Conservation (phyloP, 1,284 basidiomycete species). For the Fomitopsis palustris region DNA sequence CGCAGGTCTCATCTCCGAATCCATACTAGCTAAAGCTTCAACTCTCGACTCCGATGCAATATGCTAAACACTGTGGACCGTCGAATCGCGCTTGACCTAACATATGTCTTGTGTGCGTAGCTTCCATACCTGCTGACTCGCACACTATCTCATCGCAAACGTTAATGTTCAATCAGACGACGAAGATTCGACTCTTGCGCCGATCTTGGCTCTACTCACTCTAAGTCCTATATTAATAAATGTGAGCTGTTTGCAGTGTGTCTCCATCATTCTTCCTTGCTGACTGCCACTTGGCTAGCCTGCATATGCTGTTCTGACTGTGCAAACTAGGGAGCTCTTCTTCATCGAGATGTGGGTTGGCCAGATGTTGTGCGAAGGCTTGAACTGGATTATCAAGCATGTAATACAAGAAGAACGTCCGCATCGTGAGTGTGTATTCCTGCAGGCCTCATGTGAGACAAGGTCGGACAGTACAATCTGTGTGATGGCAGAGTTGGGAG, state of each 20-base stretch:
- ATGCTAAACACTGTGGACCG: not conserved
- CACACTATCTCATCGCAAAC: not conserved
- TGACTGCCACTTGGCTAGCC: constrained; percentile 43
- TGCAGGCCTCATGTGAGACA: too few relatives aligned
- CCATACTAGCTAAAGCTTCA: too few relatives aligned
- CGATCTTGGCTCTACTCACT: constrained; percentile 66
- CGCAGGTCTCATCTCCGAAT: too few relatives aligned
- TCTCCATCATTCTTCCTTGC: too few relatives aligned
- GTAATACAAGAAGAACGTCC: constrained; percentile 70
- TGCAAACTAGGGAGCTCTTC: constrained; percentile 75
- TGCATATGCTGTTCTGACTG: constrained; percentile 72
- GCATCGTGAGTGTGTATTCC: constrained; percentile 39
- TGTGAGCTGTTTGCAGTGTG: constrained; percentile 48
- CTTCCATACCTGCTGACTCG: not conserved
- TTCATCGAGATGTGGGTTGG: constrained; percentile 83
- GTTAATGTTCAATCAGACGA: constrained; percentile 69
- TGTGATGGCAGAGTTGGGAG: too few relatives aligned
- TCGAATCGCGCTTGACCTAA: constrained; percentile 46
- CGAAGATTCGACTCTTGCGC: constrained; percentile 57
- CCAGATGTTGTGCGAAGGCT: constrained; percentile 68
- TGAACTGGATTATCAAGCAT: constrained; percentile 73
- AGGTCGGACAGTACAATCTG: too few relatives aligned
- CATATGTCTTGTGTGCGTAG: constrained; percentile 62
- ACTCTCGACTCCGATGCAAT: too few relatives aligned
- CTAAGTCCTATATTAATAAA: constrained; percentile 75